Percentiles rank a stretch among this genome's conserved stretches.
Evolutionary conservation across 805 yeast genomes (phyloP).

Genomic region (Metschnikowia corniflorae): DNA sequence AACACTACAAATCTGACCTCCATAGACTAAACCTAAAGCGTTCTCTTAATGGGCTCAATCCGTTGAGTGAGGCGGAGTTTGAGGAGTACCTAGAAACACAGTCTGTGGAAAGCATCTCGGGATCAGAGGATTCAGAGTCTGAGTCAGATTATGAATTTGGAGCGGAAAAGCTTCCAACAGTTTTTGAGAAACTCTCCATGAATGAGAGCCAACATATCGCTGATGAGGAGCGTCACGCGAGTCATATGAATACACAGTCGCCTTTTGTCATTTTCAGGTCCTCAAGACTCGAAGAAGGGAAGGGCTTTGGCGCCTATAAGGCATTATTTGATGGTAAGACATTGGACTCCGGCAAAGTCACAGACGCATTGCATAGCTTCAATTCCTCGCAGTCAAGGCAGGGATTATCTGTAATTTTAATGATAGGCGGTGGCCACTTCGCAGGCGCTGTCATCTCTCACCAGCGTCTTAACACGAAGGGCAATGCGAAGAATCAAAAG

Average conservation of each 20-base stretch:
- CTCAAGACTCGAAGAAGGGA: conserved; percentile 36
- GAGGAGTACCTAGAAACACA: conserved; percentile 49
- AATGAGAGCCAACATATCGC: conserved; percentile 23
- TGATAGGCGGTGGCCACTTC: conserved; percentile 98
- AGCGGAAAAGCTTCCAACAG: conserved; percentile 18
- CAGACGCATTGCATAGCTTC: conserved; percentile 17
- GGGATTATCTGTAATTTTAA: conserved; percentile 65
- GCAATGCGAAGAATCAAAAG: conserved; percentile 47
- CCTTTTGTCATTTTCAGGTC: conserved; percentile 64
- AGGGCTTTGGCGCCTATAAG: conserved; percentile 67
- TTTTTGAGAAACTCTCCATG: conserved; percentile 18
- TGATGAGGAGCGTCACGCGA: conserved; percentile 34
- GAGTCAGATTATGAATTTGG: conserved; percentile 30
- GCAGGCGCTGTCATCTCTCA: conserved; percentile 93
- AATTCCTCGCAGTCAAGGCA: conserved; percentile 27
- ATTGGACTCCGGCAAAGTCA: conserved; percentile 41
- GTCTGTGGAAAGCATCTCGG: conserved; percentile 57
- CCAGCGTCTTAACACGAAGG: conserved; percentile 50
- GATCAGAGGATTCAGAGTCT: conserved; percentile 42
- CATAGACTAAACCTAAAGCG: conserved; percentile 61
- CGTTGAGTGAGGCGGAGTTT: conserved; percentile 55
- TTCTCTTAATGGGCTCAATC: conserved; percentile 38
- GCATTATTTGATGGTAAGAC: conserved; percentile 48
- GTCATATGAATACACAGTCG: conserved; percentile 64
- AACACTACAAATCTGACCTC: conserved; percentile 56